phyloP scores from a whole-genome alignment of 805 yeast species.

The Myxozyma lipomycoides region DNA sequence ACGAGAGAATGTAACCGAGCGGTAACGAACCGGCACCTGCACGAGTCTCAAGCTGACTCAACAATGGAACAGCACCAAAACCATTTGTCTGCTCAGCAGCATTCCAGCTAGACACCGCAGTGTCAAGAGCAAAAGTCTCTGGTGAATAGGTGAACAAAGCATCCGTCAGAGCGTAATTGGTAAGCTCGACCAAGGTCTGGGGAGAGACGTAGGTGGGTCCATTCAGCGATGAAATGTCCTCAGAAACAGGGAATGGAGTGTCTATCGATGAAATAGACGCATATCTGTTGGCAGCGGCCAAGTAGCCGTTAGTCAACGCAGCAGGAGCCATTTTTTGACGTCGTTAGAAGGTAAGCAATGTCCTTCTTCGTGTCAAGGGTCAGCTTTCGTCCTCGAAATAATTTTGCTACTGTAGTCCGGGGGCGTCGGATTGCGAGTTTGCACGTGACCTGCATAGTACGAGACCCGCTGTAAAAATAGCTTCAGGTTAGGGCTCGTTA shows the following conservation, averaged over 20 bases:
- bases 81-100: constrained; percentile 49
- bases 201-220: constrained; percentile 24
- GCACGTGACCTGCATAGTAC: no score
- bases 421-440: no score
- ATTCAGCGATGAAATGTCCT: constrained; percentile 13
- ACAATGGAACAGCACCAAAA: constrained; percentile 55
- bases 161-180: constrained; percentile 35
- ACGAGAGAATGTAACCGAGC: constrained; percentile 56
- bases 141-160: constrained; percentile 62
- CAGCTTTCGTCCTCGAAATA: no score
- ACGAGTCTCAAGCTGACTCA: constrained; percentile 60
- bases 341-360: no score
- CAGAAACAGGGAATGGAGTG: constrained; percentile 19
- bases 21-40: constrained; percentile 79
- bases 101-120: constrained; percentile 59
- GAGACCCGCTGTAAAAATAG: no score
- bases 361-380: no score
- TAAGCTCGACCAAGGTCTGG: constrained; percentile 27
- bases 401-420: no score
- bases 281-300: not conserved
- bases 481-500: no score
- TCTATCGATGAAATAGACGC: constrained; percentile 8
- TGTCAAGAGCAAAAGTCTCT: constrained; percentile 57
- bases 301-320: not conserved
- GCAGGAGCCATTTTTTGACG: not conserved